Percentiles rank a stretch among this genome's conserved stretches.
phyloP scores from a whole-genome alignment of 1,139 yeast species.

The Meyerozyma carpophila region DNA sequence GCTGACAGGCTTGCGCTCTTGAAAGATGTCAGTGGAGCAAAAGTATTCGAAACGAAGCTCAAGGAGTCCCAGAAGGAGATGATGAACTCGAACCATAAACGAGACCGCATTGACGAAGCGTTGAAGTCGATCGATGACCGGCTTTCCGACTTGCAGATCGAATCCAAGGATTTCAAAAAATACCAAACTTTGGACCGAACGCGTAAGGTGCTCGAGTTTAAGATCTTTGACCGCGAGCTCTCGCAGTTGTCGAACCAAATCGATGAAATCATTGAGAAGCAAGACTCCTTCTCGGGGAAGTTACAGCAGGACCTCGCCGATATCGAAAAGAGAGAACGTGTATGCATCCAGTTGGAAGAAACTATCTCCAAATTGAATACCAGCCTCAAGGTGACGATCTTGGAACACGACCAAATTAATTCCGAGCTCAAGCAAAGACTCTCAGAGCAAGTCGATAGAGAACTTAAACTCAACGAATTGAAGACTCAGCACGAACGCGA shows the following conservation, averaged over 20 bases:
- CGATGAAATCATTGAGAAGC: slow-evolving; percentile 56
- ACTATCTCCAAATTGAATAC: slow-evolving; percentile 38
- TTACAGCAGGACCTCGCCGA: slow-evolving; percentile 40
- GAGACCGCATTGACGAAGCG: slow-evolving; percentile 71
- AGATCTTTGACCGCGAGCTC: slow-evolving; percentile 73
- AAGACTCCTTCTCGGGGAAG: slow-evolving; percentile 45
- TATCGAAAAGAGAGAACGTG: slow-evolving; percentile 43
- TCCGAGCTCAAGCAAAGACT: slow-evolving; percentile 45
- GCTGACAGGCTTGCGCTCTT: slow-evolving; percentile 69
- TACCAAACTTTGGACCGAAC: slow-evolving; percentile 65
- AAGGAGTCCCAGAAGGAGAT: slow-evolving; percentile 78
- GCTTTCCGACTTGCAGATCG: slow-evolving; percentile 73
- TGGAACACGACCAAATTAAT: slow-evolving; percentile 50
- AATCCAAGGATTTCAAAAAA: slow-evolving; percentile 67
- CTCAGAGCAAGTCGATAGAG: slow-evolving; percentile 35
- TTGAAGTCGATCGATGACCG: slow-evolving; percentile 66
- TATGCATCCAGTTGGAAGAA: slow-evolving; percentile 43
- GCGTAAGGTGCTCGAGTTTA: slow-evolving; percentile 70
- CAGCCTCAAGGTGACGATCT: slow-evolving; percentile 32
- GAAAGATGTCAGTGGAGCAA: slow-evolving; percentile 95
- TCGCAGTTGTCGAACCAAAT: slow-evolving; percentile 55
- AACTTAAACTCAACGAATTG: slow-evolving; percentile 31
- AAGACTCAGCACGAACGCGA: slow-evolving; percentile 12
- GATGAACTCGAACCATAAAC: slow-evolving; percentile 64
- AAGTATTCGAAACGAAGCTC: slow-evolving; percentile 77